Evolutionary conservation across 2,329 filamentous ascomycete species (phyloP), one percentile per base, ranked within the genome.

Genomic region (Sporothrix dimorphospora): DNA sequence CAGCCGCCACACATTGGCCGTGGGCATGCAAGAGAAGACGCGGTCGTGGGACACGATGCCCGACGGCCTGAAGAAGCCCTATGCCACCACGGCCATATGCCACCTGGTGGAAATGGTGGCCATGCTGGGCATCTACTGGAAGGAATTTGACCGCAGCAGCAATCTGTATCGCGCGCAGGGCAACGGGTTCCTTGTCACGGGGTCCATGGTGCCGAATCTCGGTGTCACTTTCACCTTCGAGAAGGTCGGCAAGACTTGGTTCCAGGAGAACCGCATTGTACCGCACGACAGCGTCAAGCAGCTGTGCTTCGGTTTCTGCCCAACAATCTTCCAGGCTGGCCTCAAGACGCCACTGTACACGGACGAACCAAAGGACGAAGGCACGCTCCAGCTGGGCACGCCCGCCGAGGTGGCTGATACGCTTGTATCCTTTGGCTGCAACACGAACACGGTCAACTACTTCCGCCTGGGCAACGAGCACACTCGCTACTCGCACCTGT

Each of bases 51-150:
- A 86, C 73, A 85, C 81, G 1, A 87, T 87, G 83, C 85, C 85
- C 0, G 70, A 80, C 3, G 79, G 79, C 45, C 76, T 86, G 63
- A 82, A 81, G 61, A 84, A 84, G 47, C 85, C 85, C 0, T 87
- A 86, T 70, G 85, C 85, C 2, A 87, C 84, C 0, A 87, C 84
- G 0, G 84, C 85, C 42, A 85, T 88, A 74, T 87, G 84, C 72
- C 86, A 88, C 74, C 77, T 88, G 2, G 79, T 88, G 40, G 86
- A 88, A 79, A 84, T 88, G 71, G 81, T 85, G 51, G 85, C 84
- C 1, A 83, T 85, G 71, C 79, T 88, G 21, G 86, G 87, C 9
- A 81, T 89, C 11, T 83, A 89, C 77, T 89, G 87, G 87, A 86
- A 85, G 72, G 84, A 86, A 68, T 89, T 89, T 75, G 85, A 88